Conservation (phyloP, 108 stramenopile genomes). For the Mediolabrus comicus region DNA sequence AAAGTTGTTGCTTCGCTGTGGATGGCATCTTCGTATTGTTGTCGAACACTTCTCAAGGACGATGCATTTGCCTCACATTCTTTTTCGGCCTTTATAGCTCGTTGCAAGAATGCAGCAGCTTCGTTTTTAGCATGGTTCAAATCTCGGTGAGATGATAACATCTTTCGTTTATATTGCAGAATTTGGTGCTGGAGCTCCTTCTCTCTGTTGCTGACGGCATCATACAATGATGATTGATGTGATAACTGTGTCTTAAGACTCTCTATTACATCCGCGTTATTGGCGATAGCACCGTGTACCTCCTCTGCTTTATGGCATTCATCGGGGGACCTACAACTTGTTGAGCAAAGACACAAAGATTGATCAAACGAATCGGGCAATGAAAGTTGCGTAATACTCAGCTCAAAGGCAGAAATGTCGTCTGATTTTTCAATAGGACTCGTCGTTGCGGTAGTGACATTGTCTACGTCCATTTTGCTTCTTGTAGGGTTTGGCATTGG, state of each 20-base stretch:
- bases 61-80: conserved; percentile 9
- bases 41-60: conserved; percentile 6
- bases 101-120: not conserved
- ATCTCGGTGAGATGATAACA: conserved; percentile 13
- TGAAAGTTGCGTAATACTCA: conserved; percentile 25
- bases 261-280: conserved; percentile 13
- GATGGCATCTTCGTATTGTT: conserved; percentile 9
- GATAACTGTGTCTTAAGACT: conserved; percentile 1
- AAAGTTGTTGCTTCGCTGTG: too few relatives aligned
- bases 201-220: conserved; percentile 9
- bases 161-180: conserved; percentile 13
- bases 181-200: conserved; percentile 31
- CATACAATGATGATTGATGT: conserved; percentile 2
- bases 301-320: too few relatives aligned
- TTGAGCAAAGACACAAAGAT: conserved; percentile 14
- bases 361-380: conserved; percentile 48
- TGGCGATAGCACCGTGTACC: too few relatives aligned
- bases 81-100: conserved; percentile 33
- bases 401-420: conserved; percentile 19
- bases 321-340: too few relatives aligned
- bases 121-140: conserved; percentile 22
- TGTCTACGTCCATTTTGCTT: conserved; percentile 1
- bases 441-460: not conserved
- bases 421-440: conserved; percentile 28
- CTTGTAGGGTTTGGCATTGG: too few relatives aligned